Conservation (phyloP, 2,329 filamentous ascomycete genomes). For the Tolypocladium endophyticum region DNA sequence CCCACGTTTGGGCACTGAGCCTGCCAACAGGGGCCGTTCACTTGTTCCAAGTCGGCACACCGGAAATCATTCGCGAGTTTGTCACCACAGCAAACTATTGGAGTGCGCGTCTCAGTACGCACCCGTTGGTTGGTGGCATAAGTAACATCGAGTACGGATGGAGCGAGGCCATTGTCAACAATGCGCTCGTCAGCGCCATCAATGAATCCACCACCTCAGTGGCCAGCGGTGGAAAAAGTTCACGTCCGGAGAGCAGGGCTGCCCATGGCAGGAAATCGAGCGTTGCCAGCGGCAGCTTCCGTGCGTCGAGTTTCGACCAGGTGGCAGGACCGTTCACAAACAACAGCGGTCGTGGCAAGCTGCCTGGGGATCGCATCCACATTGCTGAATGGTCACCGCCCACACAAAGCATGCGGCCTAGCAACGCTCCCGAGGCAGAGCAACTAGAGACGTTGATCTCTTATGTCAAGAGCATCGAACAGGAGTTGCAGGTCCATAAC, state of each 20-base stretch:
- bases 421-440: slow-evolving; percentile 65
- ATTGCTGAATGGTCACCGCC: slow-evolving; percentile 87
- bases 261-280: slow-evolving; percentile 30
- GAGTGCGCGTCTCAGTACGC: slow-evolving; percentile 88
- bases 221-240: slow-evolving; percentile 21
- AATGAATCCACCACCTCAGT: slow-evolving; percentile 30
- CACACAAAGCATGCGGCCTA: slow-evolving; percentile 80
- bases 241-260: slow-evolving; percentile 41
- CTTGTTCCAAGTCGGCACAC: slow-evolving; percentile 94
- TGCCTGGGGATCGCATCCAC: slow-evolving; percentile 74
- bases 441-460: slow-evolving; percentile 64
- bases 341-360: slow-evolving; percentile 41
- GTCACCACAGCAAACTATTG: slow-evolving; percentile 94
- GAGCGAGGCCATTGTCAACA: slow-evolving; percentile 73
- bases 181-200: slow-evolving; percentile 40
- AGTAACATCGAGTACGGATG: slow-evolving; percentile 98
- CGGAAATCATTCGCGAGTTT: slow-evolving; percentile 90
- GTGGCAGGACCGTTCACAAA: slow-evolving; percentile 37
- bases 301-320: slow-evolving; percentile 53
- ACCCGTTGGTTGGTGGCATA: slow-evolving; percentile 83
- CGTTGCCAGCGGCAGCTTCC: slow-evolving; percentile 40
- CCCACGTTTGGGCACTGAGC: slow-evolving; percentile 89
- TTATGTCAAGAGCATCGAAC: slow-evolving; percentile 80
- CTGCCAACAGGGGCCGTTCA: slow-evolving; percentile 90
- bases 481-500: slow-evolving; percentile 79